Conservation (phyloP, 805 yeast genomes). For the Sugiyamaella boreocaroliniensis region DNA sequence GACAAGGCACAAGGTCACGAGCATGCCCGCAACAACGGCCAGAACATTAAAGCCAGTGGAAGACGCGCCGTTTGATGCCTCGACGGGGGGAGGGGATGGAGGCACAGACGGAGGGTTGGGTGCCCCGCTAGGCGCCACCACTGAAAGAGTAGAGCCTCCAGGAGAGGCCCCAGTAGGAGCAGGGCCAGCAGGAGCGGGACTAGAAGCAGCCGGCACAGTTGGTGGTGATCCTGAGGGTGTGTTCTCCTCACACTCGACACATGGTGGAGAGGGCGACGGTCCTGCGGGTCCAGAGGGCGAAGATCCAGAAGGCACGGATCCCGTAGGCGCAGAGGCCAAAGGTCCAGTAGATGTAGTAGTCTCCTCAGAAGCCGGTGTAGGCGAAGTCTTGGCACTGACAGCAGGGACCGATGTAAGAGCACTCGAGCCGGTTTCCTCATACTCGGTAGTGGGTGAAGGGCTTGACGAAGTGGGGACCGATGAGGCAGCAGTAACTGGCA, state of each 20-base stretch:
- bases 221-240: slow-evolving; percentile 4
- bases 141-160: slow-evolving; percentile 2
- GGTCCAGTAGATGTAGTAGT: neutral
- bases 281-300: neutral
- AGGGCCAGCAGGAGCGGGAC: slow-evolving; percentile 1
- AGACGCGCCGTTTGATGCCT: neutral
- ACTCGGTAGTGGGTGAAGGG: neutral
- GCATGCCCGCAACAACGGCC: neutral
- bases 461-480: slow-evolving; percentile 1
- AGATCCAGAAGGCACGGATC: neutral
- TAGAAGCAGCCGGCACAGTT: slow-evolving; percentile 1
- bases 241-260: too few relatives aligned
- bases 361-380: neutral
- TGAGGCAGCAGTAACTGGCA: neutral
- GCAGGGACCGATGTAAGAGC: slow-evolving; percentile 2
- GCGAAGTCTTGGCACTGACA: neutral
- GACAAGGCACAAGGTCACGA: neutral
- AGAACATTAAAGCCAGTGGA: neutral
- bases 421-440: neutral
- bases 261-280: neutral
- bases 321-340: neutral
- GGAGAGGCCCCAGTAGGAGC: slow-evolving; percentile 1
- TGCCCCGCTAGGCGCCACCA: neutral
- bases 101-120: neutral
- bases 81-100: neutral